Base-by-base conservation (phyloP, 2,329 filamentous ascomycete genomes). In the Dactylonectria macrodidyma region DNA sequence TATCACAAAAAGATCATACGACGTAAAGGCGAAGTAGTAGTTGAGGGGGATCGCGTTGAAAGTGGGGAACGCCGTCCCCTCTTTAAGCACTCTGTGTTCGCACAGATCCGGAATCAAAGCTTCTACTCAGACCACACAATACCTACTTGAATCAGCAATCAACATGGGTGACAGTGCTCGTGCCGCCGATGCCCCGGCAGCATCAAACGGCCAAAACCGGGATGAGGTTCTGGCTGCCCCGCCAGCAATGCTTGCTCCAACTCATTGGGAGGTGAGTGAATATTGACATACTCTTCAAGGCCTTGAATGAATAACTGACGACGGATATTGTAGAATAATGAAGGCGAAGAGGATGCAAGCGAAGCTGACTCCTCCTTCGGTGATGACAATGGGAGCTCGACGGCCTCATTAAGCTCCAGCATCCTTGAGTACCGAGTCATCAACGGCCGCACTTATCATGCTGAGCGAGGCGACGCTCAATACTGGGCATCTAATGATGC, bases 371-470 rank as follows among this genome's bases (percentile, higher is more conserved):
- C 71, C 2, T 36, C 71, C 2, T 4, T 71, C 16, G 71, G 71
- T 0, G 60, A 73, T 6, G 69, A 70, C 4, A 24, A 24, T 2
- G 41, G 55, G 16, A 73, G 60, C 38, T 73, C 71, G 1, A 73
- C 71, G 0, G 66, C 71, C 0, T 71, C 68, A 0, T 68, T 73
- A 44, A 73, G 68, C 58, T 71, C 71, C 2, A 73, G 71, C 60
- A 73, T 73, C 14, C 58, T 73, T 10, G 48, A 73, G 10, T 73
- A 73, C 11, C 60, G 71, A 2, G 66, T 72, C 22, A 70, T 73
- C n/a, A 71, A 73, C 5, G 71, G 71, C 26, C 71, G 71, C 0
- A 73, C 71, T 2, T 73, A 73, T 16, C 71, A 73, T 26, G 71
- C 71, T 0, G 71, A 73, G 9, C 51, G 71, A 41, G 71, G 71